Evolutionary conservation across 371 early-diverging fungal species (phyloP), one percentile per base, ranked within the genome.

Genomic region (Blastocladiella emersonii): DNA sequence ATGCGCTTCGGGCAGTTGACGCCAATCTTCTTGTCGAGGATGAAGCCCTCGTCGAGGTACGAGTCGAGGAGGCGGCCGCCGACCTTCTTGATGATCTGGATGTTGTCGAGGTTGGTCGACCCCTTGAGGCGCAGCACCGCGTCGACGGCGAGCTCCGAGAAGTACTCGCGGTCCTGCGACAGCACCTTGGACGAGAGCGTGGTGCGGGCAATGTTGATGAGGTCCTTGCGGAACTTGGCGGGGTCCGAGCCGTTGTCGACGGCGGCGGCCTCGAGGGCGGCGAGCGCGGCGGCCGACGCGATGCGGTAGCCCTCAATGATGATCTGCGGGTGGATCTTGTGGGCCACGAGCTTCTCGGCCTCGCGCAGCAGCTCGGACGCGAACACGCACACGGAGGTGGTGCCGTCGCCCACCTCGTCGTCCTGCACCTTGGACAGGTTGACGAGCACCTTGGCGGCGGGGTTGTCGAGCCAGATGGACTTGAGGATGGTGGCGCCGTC

Each of bases 401-500:
- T 99, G 57, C 99, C 99, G 77, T 99, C 99, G 63, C 99, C 99
- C 34, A 99, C 99, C 77, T 99, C 99, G 75, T 94, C 96, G 76
- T 99, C 99, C 80, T 99, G 99, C 19, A 94, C 98, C 72, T 97
- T 93, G 65, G 98, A 95, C 63, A 92, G 86, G 79, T 93, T 95
- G 67, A 99, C 97, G 56, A 99, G 79, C 21, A 99, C 93, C 77
- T 97, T 95, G 65, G 99, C 99, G 43, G 98, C 95, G 8, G 99
- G 92, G 72, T 96, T 95, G 76, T 98, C 98, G 48, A 99, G 84
- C 23, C 92, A 89, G 66, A 99, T 93, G 51, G 94, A 94, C 75
- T 98, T 98, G 55, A 99, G 80, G 71, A 99, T 98, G 41, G 99
- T 99, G 23, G 99, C 99, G 60, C 99, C 99, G 77, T 99, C 99